Conservation (phyloP, 176 grass and related monocot genomes). For the Musa troglodytarum region DNA sequence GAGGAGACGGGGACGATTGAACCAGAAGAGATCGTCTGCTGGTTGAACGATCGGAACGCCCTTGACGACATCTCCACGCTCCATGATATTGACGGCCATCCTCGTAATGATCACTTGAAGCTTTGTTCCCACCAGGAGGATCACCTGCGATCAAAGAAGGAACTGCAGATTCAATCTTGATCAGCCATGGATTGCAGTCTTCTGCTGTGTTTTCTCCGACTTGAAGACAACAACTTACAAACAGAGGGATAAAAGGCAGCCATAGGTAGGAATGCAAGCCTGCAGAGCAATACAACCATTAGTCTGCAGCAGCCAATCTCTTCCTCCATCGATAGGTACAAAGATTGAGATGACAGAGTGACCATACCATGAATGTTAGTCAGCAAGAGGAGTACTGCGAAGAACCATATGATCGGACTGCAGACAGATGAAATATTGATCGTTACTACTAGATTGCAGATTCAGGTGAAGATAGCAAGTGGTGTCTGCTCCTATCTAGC, state of each 20-base stretch:
- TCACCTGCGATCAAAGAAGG: not conserved
- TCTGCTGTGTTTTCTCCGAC: too few species aligned
- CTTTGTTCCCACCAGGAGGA: slow-evolving; percentile 13
- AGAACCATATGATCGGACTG: slow-evolving; percentile 15
- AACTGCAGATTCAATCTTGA: not conserved
- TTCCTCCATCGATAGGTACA: too few species aligned
- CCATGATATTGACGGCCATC: slow-evolving; percentile 6
- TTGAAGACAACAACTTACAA: slow-evolving; percentile 2
- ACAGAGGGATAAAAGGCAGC: slow-evolving; percentile 14
- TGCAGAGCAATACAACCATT: not conserved
- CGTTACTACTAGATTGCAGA: not conserved
- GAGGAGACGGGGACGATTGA: slow-evolving; percentile 1
- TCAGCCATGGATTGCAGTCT: too few species aligned
- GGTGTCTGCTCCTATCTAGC: not conserved
- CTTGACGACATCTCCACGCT: slow-evolving; percentile 9
- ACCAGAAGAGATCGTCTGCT: slow-evolving; percentile 10
- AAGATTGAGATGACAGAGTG: too few species aligned
- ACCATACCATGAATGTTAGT: slow-evolving; percentile 5
- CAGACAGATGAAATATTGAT: not conserved
- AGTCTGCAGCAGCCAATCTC: not conserved
- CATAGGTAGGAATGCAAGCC: slow-evolving; percentile 5
- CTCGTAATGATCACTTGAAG: slow-evolving; percentile 19
- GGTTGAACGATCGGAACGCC: slow-evolving; percentile 9
- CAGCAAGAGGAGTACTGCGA: slow-evolving; percentile 5
- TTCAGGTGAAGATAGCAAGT: too few species aligned